phyloP scores from a whole-genome alignment of 2,329 filamentous ascomycete species.

The Clarireedia homoeocarpa region DNA sequence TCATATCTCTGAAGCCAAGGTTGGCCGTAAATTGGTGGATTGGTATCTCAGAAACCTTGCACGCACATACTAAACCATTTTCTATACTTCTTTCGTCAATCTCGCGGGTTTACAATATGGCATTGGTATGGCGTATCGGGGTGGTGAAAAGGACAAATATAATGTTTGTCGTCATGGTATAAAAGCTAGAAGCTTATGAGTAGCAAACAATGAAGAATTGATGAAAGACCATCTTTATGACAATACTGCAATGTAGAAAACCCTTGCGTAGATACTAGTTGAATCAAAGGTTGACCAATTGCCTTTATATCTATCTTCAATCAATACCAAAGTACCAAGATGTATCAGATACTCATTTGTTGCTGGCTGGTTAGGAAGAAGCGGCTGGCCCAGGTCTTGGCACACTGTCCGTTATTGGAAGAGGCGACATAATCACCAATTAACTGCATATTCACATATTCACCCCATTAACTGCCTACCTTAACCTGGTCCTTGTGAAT shows the following conservation, averaged over 20 bases:
- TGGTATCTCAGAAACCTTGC: slow-evolving; percentile 98
- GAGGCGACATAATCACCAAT: background rate
- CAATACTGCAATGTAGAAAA: background rate
- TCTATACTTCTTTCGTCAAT: slow-evolving; percentile 19
- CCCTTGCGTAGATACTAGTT: no score
- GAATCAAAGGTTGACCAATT: background rate
- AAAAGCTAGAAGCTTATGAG: slow-evolving; percentile 6
- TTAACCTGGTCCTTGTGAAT: background rate
- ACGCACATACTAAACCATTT: slow-evolving; percentile 67
- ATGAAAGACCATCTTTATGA: background rate
- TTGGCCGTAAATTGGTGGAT: slow-evolving; percentile 92
- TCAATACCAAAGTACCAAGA: background rate
- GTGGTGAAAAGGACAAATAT: slow-evolving; percentile 2
- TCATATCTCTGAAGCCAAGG: slow-evolving; percentile 98
- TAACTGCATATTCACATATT: background rate
- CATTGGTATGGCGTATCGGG: slow-evolving; percentile 16
- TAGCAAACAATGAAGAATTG: slow-evolving; percentile 6
- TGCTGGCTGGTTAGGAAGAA: background rate
- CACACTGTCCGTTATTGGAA: background rate
- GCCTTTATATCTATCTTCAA: background rate
- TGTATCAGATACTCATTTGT: background rate
- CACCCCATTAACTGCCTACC: background rate
- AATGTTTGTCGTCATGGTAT: slow-evolving; percentile 3
- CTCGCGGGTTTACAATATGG: slow-evolving; percentile 24
- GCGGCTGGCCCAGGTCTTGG: background rate